Conservation (phyloP, 2,329 filamentous ascomycete species). For the Pseudocercospora ulei region DNA sequence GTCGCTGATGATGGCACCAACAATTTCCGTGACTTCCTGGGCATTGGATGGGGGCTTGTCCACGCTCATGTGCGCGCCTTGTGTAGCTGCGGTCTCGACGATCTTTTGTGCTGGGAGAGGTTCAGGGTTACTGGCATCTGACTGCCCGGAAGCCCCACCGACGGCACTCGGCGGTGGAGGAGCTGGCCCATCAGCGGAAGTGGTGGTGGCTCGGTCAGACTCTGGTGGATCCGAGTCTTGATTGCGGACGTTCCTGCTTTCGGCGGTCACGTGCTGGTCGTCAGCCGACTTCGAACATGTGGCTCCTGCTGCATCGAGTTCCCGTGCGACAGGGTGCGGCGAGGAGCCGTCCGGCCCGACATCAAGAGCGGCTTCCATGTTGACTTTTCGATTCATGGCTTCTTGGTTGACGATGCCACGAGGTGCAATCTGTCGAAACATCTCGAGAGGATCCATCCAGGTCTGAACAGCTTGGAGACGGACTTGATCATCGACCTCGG, state of each 20-base stretch:
- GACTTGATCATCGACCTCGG: slow-evolving; percentile 52
- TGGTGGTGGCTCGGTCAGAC: background rate
- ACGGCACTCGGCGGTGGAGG: background rate
- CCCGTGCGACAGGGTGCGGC: background rate
- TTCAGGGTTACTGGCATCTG: background rate
- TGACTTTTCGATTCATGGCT: slow-evolving; percentile 34
- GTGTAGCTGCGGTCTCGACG: slow-evolving; percentile 23
- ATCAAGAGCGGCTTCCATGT: slow-evolving; percentile 22
- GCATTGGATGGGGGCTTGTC: slow-evolving; percentile 23
- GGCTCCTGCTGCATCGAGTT: slow-evolving; percentile 21
- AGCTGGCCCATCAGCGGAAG: background rate
- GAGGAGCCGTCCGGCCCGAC: slow-evolving; percentile 18
- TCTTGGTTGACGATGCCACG: slow-evolving; percentile 43
- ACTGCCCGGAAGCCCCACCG: background rate
- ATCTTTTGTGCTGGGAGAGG: slow-evolving; percentile 16
- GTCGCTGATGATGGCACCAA: slow-evolving; percentile 8
- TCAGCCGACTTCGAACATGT: slow-evolving; percentile 16
- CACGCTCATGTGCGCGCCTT: slow-evolving; percentile 20
- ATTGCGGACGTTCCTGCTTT: too few relatives aligned
- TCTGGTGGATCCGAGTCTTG: background rate
- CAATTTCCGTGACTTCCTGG: slow-evolving; percentile 14
- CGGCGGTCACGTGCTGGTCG: background rate
- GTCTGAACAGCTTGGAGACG: slow-evolving; percentile 52
- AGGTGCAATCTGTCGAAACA: slow-evolving; percentile 56
- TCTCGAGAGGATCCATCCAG: slow-evolving; percentile 57